A percentile compares a stretch with the other conserved stretches of the same genome.
phyloP scores from a whole-genome alignment of 1,139 yeast genomes.

The Pichia sp. region DNA sequence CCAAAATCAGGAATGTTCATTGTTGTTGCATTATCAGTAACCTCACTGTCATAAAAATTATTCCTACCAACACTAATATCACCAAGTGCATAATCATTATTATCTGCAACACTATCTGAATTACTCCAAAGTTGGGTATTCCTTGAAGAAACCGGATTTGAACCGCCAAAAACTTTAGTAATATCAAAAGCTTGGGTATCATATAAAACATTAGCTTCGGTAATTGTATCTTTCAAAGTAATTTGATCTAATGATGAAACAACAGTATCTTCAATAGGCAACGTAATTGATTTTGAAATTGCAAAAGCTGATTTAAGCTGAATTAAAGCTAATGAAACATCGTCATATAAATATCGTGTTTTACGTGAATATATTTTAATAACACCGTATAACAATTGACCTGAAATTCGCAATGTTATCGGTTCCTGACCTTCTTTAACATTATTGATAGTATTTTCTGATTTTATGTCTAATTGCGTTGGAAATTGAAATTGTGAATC shows the following conservation, averaged over 20 bases:
- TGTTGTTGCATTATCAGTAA: conserved; percentile 1
- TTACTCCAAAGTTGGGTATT: too few relatives aligned
- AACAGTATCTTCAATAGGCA: conserved; percentile 32
- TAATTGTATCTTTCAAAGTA: conserved; percentile 69
- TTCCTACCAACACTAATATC: conserved; percentile 19
- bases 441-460: background rate
- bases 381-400: conserved; percentile 83
- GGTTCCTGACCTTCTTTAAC: conserved; percentile 33
- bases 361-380: conserved; percentile 84
- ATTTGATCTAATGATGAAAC: conserved; percentile 42
- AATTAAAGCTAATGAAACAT: conserved; percentile 71
- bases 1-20: conserved; percentile 2
- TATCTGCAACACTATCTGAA: too few relatives aligned
- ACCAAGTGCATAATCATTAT: conserved; percentile 8
- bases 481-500: conserved; percentile 9
- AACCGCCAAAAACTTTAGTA: conserved; percentile 35
- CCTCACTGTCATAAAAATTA: conserved; percentile 5
- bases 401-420: conserved; percentile 77
- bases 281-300: conserved; percentile 33
- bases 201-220: conserved; percentile 66
- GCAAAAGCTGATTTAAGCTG: conserved; percentile 71
- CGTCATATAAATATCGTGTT: conserved; percentile 78
- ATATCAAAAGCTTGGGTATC: conserved; percentile 47
- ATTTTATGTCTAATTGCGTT: conserved; percentile 4
- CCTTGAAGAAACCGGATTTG: background rate